Base-by-base conservation (phyloP, 495 filamentous ascomycete genomes). In the Talaromyces liani region DNA sequence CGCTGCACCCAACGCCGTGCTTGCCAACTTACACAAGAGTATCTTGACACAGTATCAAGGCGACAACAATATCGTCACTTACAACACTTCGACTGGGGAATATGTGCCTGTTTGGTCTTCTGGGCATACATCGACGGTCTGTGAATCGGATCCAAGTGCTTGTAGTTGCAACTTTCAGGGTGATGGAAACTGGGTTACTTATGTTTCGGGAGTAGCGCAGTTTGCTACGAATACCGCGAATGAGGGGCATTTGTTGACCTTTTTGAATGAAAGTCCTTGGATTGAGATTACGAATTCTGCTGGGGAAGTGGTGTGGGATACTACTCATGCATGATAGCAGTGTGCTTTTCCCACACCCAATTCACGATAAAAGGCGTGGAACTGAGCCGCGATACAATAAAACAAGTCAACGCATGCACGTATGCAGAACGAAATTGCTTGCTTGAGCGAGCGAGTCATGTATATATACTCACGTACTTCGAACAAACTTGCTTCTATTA, bases 201-300 rank as follows among this genome's bases (percentile, higher is more conserved):
- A 49, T 33, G 45, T 36, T 25, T 51, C 60, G 12, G 45, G 60
- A 14, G 22, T 29, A 22, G 16, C 47, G n/a, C 45, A 53, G 10
- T 62, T 62, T 24, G 6, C 24, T 18, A 54, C 24, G 7, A 14
- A 22, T 12, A 62, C 60, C 4, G 12, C 2, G 12, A 24, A 8
- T 22, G 25, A 49, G 20, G 60, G 60, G 3, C 25, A 62, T 8
- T 7, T 22, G 41, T 25, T 62, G 60, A 62, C 47, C 2, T 62
- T 62, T 18, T 34, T 62, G 60, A 62, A 62, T 22, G 6, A 62
- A 31, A 62, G 47, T 54, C 60, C 60, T 2, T 62, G 60, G 60
- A 62, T 54, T 53, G n/a, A 62, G 27, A 53, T 62, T 24, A 53
- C 47, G 12, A 31, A 62, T 54, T 49, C 39, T 16, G 27, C 60